Conservation (phyloP, 306 rosid genomes). For the Vigna trinervia region DNA sequence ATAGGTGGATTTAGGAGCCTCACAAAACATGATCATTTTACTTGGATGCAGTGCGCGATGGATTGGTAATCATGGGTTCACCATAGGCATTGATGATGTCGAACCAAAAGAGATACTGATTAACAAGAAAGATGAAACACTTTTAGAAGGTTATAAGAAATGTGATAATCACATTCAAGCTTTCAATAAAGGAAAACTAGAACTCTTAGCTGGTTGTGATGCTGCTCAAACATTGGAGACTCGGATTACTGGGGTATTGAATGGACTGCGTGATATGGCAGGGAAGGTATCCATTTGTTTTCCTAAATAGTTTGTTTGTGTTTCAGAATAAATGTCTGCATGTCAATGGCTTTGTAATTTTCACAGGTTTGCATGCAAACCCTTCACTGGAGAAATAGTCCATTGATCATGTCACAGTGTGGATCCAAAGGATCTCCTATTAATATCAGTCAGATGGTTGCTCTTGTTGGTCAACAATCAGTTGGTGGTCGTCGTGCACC, state of each 20-base stretch:
- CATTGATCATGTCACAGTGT: slow-evolving; percentile 97
- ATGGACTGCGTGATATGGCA: slow-evolving; percentile 66
- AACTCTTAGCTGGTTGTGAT: slow-evolving; percentile 85
- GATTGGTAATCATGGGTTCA: slow-evolving; percentile 98
- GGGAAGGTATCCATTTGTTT: slow-evolving; percentile 63
- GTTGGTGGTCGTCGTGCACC: slow-evolving; percentile 97
- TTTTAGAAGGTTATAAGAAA: slow-evolving; percentile 57
- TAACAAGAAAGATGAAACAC: slow-evolving; percentile 59
- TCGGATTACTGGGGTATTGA: slow-evolving; percentile 62
- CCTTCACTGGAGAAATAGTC: slow-evolving; percentile 95
- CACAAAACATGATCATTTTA: slow-evolving; percentile 32
- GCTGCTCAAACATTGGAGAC: slow-evolving; percentile 91
- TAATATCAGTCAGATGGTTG: slow-evolving; percentile 96
- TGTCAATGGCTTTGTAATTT: slow-evolving; percentile 30
- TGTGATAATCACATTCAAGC: slow-evolving; percentile 67
- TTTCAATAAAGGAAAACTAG: slow-evolving; percentile 72
- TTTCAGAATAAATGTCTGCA: not conserved
- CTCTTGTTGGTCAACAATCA: slow-evolving; percentile 94
- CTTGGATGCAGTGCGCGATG: slow-evolving; percentile 86
- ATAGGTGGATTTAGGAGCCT: slow-evolving; percentile 33
- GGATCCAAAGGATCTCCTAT: slow-evolving; percentile 97
- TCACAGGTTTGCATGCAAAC: slow-evolving; percentile 83
- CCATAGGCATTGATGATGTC: slow-evolving; percentile 96
- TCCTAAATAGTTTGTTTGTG: slow-evolving; percentile 17
- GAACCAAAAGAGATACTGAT: slow-evolving; percentile 74